Evolutionary conservation across 2,329 filamentous ascomycete species (phyloP).

Genomic region (Penicillium sp.): DNA sequence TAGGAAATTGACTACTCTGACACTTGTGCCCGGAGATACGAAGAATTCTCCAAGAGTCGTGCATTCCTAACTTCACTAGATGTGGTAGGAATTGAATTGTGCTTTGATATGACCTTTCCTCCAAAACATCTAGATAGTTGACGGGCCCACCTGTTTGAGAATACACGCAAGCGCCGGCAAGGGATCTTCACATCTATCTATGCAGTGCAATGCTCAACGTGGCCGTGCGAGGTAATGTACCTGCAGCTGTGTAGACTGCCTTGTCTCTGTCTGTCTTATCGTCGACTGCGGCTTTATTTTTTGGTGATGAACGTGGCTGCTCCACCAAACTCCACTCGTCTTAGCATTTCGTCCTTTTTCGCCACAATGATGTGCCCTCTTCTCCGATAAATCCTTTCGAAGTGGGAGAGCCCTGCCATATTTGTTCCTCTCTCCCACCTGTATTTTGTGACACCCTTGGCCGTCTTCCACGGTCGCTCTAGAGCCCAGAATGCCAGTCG

Average conservation of each 20-base stretch:
- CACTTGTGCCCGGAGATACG: background rate
- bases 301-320: conserved; percentile 10
- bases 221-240: too few relatives aligned
- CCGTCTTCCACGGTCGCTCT: background rate
- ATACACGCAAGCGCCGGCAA: conserved; percentile 22
- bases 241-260: too few relatives aligned
- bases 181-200: conserved; percentile 3
- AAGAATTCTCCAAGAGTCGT: background rate
- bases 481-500: conserved; percentile 20
- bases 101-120: background rate
- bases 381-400: background rate
- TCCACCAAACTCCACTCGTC: conserved; percentile 13
- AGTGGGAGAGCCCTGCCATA: background rate
- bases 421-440: background rate
- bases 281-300: conserved; percentile 3
- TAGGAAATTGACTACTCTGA: background rate
- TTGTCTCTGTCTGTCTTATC: conserved; percentile 2
- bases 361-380: conserved; percentile 17
- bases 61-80: conserved; percentile 4
- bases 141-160: background rate
- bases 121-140: background rate
- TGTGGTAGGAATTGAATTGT: conserved; percentile 4
- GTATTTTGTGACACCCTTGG: background rate
- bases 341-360: conserved; percentile 19
- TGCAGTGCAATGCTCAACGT: too few relatives aligned